These are phyloP conservation scores for Yarrowia sp. DNA, from an alignment of 805 yeast genomes.

Conservation along the genomic window DNA sequence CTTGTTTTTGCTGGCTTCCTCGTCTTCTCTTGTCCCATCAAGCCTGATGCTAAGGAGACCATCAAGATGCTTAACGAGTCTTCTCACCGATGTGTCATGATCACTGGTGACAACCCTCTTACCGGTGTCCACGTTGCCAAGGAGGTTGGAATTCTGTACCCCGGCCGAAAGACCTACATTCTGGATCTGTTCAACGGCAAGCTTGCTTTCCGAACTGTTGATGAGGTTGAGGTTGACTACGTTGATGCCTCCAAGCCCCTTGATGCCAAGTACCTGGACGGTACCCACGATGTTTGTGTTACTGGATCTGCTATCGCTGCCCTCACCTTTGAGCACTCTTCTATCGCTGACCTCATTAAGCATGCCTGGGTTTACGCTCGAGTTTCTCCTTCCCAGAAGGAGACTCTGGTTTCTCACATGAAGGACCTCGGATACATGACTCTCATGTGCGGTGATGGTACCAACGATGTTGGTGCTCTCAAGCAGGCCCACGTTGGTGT, in stretches of 20 bases:
- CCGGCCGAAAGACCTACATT: slow-evolving; percentile 74
- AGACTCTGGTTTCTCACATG: slow-evolving; percentile 76
- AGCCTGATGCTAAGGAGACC: slow-evolving; percentile 86
- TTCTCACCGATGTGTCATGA: slow-evolving; percentile 94
- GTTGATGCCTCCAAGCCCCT: slow-evolving; percentile 59
- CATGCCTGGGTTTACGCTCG: slow-evolving; percentile 97
- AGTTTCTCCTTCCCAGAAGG: slow-evolving; percentile 95
- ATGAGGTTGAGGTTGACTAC: slow-evolving; percentile 69
- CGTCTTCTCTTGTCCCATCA: slow-evolving; percentile 96
- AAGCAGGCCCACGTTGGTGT: slow-evolving; percentile 98
- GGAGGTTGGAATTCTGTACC: slow-evolving; percentile 73
- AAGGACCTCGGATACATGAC: slow-evolving; percentile 89
- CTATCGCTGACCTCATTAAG: slow-evolving; percentile 69
- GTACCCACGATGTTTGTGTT: slow-evolving; percentile 77
- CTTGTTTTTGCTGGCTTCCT: slow-evolving; percentile 86
- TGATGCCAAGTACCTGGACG: slow-evolving; percentile 42
- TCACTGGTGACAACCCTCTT: slow-evolving; percentile 97
- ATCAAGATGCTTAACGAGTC: slow-evolving; percentile 91
- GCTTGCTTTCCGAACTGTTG: slow-evolving; percentile 81
- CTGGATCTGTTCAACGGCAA: slow-evolving; percentile 78
- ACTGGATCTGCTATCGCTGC: slow-evolving; percentile 82
- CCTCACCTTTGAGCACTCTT: slow-evolving; percentile 62
- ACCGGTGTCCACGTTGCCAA: slow-evolving; percentile 98
- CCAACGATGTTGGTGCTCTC: slow-evolving; percentile 99
- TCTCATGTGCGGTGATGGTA: slow-evolving; percentile 99